Evolutionary conservation across 164 flowering plant genomes (phyloP), one percentile per base, ranked within the genome.

Genomic region (Magnolia changhungtana): DNA sequence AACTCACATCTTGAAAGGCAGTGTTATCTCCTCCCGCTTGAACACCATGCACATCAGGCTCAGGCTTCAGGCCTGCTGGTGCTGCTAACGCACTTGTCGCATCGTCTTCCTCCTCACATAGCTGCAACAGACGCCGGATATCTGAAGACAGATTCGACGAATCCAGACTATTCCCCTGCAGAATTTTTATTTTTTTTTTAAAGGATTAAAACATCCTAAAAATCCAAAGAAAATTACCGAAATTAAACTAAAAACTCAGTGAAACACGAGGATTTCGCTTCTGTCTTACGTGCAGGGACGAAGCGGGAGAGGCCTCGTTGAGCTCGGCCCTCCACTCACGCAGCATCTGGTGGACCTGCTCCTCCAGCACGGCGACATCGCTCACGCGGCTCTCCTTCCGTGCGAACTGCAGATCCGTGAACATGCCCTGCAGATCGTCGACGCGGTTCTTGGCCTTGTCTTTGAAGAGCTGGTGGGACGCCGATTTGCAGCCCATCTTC

Each of bases 281-380:
- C 2, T 55, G 8, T 24, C 66, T 71, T 23, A 88, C 93, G 72
- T 83, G 96, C 72, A 94, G 78, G 31, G 98, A 95, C 27, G 97
- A 85, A 8, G 98, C 95, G 0, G 99, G 98, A 70, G 98, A 88
- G 50, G 98, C 95, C 83, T 93, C 90, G 72, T 96, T 90, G 74
- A 96, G 96, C 76, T 96, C 99, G 11, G 97, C 76, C 74, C 93
- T 91, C 99, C 99, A 96, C 80, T 96, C 99, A 0, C 95, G 87
- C 50, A 96, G 90, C 98, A 94, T 93, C 90, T 89, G 98, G 82
- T 96, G 91, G 37, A 96, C 97, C 82, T 94, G 98, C 84, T 96
- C 99, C 80, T 94, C 98, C 23, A 93, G 88, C 52, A 94, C 83
- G 0, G 90, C 85, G 0, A 78, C 91, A 80, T 93, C 98, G 31